These are phyloP conservation scores for Camelina neglecta DNA, from an alignment of 345 rosid genomes.

Conservation along the genomic window DNA sequence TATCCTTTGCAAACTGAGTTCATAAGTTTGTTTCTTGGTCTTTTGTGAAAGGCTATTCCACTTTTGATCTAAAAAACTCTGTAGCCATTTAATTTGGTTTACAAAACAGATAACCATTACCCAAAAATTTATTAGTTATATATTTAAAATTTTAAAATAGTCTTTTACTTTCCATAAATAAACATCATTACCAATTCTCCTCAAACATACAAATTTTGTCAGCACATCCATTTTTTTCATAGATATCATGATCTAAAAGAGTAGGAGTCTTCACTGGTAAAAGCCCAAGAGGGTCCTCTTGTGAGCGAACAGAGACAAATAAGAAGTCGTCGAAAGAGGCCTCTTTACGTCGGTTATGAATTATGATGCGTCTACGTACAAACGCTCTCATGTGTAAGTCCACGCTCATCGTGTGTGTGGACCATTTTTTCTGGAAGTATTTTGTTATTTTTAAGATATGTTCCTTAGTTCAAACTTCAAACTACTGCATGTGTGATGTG, in stretches of 20 bases:
- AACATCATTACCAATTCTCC: background rate
- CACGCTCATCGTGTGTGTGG: slow-evolving; percentile 24
- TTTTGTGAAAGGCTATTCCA: background rate
- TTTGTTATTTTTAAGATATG: background rate
- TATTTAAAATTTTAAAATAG: background rate
- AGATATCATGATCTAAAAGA: slow-evolving; percentile 14
- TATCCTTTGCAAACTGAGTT: background rate
- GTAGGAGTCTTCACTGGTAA: background rate
- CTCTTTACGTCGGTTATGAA: slow-evolving; percentile 1
- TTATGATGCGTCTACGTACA: background rate
- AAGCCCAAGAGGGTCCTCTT: background rate
- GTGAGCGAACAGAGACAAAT: slow-evolving; percentile 7
- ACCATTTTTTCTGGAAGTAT: slow-evolving; percentile 20
- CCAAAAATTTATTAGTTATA: background rate
- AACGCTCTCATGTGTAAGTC: slow-evolving; percentile 29
- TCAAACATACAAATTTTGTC: background rate
- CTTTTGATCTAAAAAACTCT: background rate
- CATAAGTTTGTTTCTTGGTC: background rate
- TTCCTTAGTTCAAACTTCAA: slow-evolving; percentile 6
- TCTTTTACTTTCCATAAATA: background rate
- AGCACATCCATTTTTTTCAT: background rate
- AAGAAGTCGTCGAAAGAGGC: slow-evolving; percentile 38
- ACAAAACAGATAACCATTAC: background rate
- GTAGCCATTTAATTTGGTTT: background rate
- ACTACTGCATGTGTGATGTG: slow-evolving; percentile 7